Evolutionary conservation across 2,329 filamentous ascomycete species (phyloP), one percentile per base, ranked within the genome.

Genomic region (Nothopassalora personata): DNA sequence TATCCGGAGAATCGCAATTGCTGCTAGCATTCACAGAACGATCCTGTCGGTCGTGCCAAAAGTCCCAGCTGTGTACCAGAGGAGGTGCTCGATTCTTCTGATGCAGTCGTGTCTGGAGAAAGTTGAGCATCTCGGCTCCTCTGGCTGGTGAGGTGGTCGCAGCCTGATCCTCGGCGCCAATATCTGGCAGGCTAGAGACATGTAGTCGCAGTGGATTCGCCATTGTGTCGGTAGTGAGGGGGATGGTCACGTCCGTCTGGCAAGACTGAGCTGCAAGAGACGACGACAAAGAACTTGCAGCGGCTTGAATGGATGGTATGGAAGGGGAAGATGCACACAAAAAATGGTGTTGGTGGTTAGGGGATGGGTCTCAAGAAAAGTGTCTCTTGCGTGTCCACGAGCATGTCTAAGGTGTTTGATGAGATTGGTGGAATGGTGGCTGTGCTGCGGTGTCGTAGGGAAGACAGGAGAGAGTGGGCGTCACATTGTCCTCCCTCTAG

Each of bases 121-220:
- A 72, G 61, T 70, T 70, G 57, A 75, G 86, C 85, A 91, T 91
- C 58, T 88, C 88, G 75, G 88, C 86, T 74, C 89, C 88, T 69
- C 89, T 86, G 57, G 89, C 87, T 28, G 89, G 88, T 9, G 88
- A 89, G 64, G 81, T 79, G 46, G 83, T 86, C 70, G 83, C 84
- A 51, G 82, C 76, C 62, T 83, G 80, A 66, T 81, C 79, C 72
- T 80, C 79, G 71, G 86, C 81, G 58, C 83, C 82, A 60, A 87
- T 80, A 59, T 79, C 77, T 33, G 87, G 85, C 60, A 89, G 81
- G 71, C 83, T 83, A 66, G 63, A 64, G 30, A 67, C 62, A 28
- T 63, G 63, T 2, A 66, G 62, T 10, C 60, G 63, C 9, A 67
- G 63, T 33, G 63, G 60, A 31, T 65, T 66, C 15, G 68, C 59